Conservation (phyloP, 192 early-diverging fungal genomes). For the Endogone sp. region DNA sequence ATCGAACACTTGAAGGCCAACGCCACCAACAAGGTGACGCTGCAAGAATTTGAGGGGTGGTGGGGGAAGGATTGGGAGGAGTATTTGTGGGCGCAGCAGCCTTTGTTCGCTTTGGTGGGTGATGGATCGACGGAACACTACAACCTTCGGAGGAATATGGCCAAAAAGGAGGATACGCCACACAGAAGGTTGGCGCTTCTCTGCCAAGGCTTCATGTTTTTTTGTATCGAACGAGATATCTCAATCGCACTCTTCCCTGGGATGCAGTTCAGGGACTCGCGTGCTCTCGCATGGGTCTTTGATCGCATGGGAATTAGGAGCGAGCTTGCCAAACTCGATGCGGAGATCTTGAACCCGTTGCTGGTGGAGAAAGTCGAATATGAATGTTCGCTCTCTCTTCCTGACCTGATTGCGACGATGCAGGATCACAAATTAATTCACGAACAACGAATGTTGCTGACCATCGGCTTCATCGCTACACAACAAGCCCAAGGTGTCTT, state of each 20-base stretch:
- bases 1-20: constrained; percentile 12
- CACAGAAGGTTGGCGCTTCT: neutral
- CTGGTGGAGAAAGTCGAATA: neutral
- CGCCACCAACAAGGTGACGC: constrained; percentile 3
- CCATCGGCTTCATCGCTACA: no score
- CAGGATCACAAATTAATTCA: neutral
- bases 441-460: no score
- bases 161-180: neutral
- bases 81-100: constrained; percentile 8
- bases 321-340: neutral
- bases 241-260: constrained; percentile 8
- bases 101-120: constrained; percentile 12
- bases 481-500: no score
- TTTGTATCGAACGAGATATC: constrained; percentile 1
- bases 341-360: neutral
- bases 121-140: constrained; percentile 22
- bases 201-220: neutral
- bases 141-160: neutral
- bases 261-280: constrained; percentile 12
- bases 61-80: constrained; percentile 9
- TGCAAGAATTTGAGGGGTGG: constrained; percentile 17
- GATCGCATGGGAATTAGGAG: neutral
- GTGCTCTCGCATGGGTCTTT: constrained; percentile 4
- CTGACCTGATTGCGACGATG: neutral
- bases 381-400: neutral